phyloP scores from a whole-genome alignment of 352 stramenopile species.

The Pythium periplocum region DNA sequence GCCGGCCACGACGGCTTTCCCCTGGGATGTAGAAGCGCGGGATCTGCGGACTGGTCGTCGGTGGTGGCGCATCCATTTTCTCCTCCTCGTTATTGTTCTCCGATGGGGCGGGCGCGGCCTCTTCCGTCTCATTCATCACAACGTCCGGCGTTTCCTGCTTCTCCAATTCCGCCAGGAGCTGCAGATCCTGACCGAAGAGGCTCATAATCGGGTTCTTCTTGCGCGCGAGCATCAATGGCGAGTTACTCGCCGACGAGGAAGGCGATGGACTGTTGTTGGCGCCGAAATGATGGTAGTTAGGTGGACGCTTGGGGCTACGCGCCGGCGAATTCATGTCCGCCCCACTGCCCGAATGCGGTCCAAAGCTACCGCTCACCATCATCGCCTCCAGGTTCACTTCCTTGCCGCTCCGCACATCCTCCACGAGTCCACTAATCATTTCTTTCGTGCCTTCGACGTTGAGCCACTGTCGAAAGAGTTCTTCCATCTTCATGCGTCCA shows the following conservation, averaged over 20 bases:
- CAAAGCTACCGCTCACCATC: slow-evolving; percentile 11
- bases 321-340: slow-evolving; percentile 35
- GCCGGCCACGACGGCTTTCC: slow-evolving; percentile 47
- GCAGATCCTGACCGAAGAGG: slow-evolving; percentile 72
- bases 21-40: slow-evolving; percentile 70
- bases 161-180: slow-evolving; percentile 42
- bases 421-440: slow-evolving; percentile 79
- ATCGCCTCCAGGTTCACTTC: slow-evolving; percentile 43
- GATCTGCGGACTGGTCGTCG: slow-evolving; percentile 27
- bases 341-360: slow-evolving; percentile 11
- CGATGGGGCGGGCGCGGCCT: slow-evolving; percentile 14
- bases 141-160: slow-evolving; percentile 16
- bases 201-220: slow-evolving; percentile 68
- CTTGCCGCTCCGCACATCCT: slow-evolving; percentile 70
- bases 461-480: slow-evolving; percentile 85
- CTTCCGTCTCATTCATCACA: slow-evolving; percentile 8
- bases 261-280: slow-evolving; percentile 20
- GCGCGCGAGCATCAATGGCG: slow-evolving; percentile 34
- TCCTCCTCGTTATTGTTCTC: too few relatives aligned
- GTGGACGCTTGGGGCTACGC: slow-evolving; percentile 74
- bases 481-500: slow-evolving; percentile 84
- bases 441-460: slow-evolving; percentile 81
- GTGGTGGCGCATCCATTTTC: slow-evolving; percentile 25
- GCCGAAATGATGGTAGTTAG: slow-evolving; percentile 74
- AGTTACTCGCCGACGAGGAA: slow-evolving; percentile 21